Evolutionary conservation across 345 rosid genomes (phyloP).

Genomic region (Citrus cavaleriei): DNA sequence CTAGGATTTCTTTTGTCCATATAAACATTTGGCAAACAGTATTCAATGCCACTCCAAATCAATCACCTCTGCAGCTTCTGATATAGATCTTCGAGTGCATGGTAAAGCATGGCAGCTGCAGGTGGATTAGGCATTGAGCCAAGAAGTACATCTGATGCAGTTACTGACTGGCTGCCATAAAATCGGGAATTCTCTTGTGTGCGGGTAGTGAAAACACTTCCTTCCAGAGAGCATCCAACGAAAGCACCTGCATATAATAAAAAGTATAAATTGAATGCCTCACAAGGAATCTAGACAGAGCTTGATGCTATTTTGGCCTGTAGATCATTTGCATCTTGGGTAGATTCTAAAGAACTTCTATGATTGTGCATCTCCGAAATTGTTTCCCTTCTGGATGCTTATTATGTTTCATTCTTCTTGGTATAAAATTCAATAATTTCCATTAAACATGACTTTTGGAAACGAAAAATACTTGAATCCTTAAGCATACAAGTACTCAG

Average conservation of each 20-base stretch:
- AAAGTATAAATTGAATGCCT: background rate
- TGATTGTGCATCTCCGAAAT: background rate
- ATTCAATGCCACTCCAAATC: background rate
- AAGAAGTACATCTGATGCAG: constrained; percentile 71
- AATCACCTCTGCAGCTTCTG: constrained; percentile 51
- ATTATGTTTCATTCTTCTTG: background rate
- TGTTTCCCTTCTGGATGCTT: background rate
- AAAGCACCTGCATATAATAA: constrained; percentile 64
- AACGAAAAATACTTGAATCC: background rate
- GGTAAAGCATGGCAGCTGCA: constrained; percentile 79
- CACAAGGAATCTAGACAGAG: background rate
- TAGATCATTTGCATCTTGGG: background rate
- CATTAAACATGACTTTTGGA: background rate
- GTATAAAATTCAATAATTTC: background rate
- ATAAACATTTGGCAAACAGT: background rate
- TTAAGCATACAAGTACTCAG: background rate
- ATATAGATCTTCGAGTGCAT: constrained; percentile 65
- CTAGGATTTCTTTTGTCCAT: background rate
- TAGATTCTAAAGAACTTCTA: background rate
- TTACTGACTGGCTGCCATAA: constrained; percentile 80
- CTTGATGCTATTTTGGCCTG: background rate
- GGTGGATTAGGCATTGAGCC: constrained; percentile 83
- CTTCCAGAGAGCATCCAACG: constrained; percentile 89
- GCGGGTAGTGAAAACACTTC: constrained; percentile 76
- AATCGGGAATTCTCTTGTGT: constrained; percentile 67